A percentile compares a stretch with the other conserved stretches of the same genome.
These are phyloP conservation scores for Trypanosoma theileri DNA, from an alignment of 208 protist species.

Conservation along the genomic window DNA sequence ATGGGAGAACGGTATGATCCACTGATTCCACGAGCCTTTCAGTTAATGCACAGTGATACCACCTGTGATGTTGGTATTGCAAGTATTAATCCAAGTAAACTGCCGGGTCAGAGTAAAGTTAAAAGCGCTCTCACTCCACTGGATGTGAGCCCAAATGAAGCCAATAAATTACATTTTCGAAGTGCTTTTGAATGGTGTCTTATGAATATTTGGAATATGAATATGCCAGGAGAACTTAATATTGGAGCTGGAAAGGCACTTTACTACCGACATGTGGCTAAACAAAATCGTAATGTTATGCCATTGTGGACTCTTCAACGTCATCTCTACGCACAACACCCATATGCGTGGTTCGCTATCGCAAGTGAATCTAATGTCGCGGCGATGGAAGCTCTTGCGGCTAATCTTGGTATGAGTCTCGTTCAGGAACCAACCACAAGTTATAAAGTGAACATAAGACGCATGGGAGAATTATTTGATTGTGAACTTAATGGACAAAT, in stretches of 20 bases:
- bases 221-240: slow-evolving; percentile 88
- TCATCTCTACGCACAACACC: slow-evolving; percentile 79
- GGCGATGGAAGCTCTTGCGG: slow-evolving; percentile 50
- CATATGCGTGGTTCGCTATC: slow-evolving; percentile 89
- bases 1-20: slow-evolving; percentile 74
- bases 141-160: slow-evolving; percentile 55
- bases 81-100: slow-evolving; percentile 44
- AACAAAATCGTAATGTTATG: slow-evolving; percentile 84
- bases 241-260: slow-evolving; percentile 80
- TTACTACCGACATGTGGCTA: slow-evolving; percentile 80
- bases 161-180: slow-evolving; percentile 78
- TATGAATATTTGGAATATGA: slow-evolving; percentile 90
- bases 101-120: slow-evolving; percentile 66
- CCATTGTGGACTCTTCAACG: slow-evolving; percentile 79
- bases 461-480: slow-evolving; percentile 67
- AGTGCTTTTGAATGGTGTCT: slow-evolving; percentile 82
- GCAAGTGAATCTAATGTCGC: slow-evolving; percentile 63
- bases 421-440: slow-evolving; percentile 73
- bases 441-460: slow-evolving; percentile 68
- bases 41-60: slow-evolving; percentile 82
- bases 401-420: slow-evolving; percentile 59
- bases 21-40: slow-evolving; percentile 69
- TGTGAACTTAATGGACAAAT: slow-evolving; percentile 83
- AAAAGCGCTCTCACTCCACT: slow-evolving; percentile 49
- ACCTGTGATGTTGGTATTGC: slow-evolving; percentile 63